Percentiles rank a stretch among this genome's conserved stretches.
Evolutionary conservation across 495 filamentous ascomycete genomes (phyloP).

Genomic region (Pseudoneurospora amorphoporcata): DNA sequence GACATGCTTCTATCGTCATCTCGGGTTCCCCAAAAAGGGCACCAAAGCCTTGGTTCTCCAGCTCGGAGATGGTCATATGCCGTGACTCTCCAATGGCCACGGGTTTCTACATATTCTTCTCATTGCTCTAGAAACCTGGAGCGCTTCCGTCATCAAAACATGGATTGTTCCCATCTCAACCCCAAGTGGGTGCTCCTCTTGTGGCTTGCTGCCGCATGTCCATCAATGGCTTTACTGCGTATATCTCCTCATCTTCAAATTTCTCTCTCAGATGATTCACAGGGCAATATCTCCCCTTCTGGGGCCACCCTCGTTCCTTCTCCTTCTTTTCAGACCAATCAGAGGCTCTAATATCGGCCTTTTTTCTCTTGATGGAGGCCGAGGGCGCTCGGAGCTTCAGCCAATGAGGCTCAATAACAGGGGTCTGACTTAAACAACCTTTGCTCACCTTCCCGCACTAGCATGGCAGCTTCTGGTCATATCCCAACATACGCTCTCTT

Average conservation of each 20-base stretch:
- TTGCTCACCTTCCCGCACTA: constrained; percentile 25
- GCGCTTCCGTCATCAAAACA: neutral
- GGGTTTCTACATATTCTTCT: neutral
- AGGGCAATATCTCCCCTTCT: constrained; percentile 1
- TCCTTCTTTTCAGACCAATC: constrained; percentile 17
- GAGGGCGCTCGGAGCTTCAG: constrained; percentile 18
- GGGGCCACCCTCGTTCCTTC: constrained; percentile 12
- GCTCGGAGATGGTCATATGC: neutral
- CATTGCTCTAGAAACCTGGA: neutral
- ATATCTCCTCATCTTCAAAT: neutral
- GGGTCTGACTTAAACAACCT: constrained; percentile 25
- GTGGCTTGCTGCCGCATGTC: neutral
- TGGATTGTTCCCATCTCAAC: neutral
- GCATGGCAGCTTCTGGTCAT: constrained; percentile 12
- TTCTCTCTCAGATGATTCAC: constrained; percentile 4
- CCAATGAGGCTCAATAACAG: constrained; percentile 29
- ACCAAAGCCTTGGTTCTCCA: neutral
- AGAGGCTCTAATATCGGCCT: constrained; percentile 6
- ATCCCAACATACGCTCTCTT: constrained; percentile 15
- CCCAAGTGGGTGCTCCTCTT: neutral
- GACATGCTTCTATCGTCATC: neutral
- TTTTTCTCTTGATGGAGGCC: constrained; percentile 21
- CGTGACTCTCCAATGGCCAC: neutral
- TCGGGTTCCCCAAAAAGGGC: neutral
- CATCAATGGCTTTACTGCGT: neutral